Base-by-base conservation (phyloP, 495 filamentous ascomycete species). In the Hypoxylon lenormandii region DNA sequence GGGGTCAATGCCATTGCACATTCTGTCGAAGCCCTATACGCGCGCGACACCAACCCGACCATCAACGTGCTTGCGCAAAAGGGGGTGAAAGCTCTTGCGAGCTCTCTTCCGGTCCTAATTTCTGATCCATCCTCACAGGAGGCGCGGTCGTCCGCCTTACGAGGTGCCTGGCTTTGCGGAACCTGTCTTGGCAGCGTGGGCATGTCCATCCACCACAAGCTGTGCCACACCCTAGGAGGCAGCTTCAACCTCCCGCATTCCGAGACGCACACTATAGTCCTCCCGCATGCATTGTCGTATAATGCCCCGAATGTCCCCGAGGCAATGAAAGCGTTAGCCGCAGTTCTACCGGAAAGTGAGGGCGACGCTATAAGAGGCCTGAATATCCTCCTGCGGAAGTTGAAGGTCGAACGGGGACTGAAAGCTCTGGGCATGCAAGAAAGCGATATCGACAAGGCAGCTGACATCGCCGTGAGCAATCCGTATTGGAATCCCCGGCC, bases 1-100 rank as follows among this genome's bases (percentile, higher is more conserved):
- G 88, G 88, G 60, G 82, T 91, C 21, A 91, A 91, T 74, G 89
- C 89, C 0, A 90, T 90, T 79, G 88, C 89, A 13, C 89, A 91
- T 77, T 83, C 75, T 80, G 88, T 89, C 40, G 89, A 91, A 76
- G 88, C 88, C 5, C 80, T 90, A 28, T 90, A 91, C 61, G 85
- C 87, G 33, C 84, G 82, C 54, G 87, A 89, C 72, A 82, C 81
- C 19, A 89, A 89, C 76, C 85, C 85, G 1, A 80, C 88, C 49
- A 85, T 86, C 69, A 83, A 82, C 58, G 75, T 88, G 46, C 81
- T 88, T 60, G 86, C 86, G 5, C 66, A 84, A 8, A 86, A 89
- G 66, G 86, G 86, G 11, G 83, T 82, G 16, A 80, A 80, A 18
- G 78, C 83, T 0, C 81, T 89, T 5, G 84, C 85, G 11, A 74